These are phyloP conservation scores for Penicillium brasilianum DNA, from an alignment of 2,329 filamentous ascomycete genomes.

Conservation along the genomic window DNA sequence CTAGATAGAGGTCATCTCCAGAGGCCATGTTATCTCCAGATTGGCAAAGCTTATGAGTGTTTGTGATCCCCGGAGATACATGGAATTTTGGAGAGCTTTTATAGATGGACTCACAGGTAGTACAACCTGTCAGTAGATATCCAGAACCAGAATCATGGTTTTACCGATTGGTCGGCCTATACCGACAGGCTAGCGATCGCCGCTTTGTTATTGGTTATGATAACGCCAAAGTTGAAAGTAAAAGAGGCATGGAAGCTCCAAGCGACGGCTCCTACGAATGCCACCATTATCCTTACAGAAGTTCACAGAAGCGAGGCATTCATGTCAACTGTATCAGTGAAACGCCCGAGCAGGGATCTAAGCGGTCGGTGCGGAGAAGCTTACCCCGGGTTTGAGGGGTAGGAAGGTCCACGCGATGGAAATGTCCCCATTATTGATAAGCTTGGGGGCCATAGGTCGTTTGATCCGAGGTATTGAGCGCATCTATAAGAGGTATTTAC, in stretches of 20 bases:
- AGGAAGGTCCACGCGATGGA: constrained; percentile 28
- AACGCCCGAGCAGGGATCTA: not conserved
- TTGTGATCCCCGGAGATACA: not conserved
- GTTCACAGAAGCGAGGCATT: not conserved
- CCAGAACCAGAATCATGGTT: not conserved
- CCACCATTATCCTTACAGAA: not conserved
- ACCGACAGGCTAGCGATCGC: constrained; percentile 10
- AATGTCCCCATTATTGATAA: constrained; percentile 1
- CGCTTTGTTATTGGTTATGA: constrained; percentile 7
- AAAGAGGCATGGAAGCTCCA: constrained; percentile 25
- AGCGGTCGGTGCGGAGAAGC: constrained; percentile 16
- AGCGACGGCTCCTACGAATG: constrained; percentile 15
- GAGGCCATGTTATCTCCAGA: constrained; percentile 20
- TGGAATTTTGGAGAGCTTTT: not conserved
- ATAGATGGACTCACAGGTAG: not conserved
- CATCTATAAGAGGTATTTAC: not conserved
- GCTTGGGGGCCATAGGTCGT: not conserved
- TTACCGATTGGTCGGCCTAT: constrained; percentile 12
- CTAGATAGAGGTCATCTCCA: constrained; percentile 26
- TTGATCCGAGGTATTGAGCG: not conserved
- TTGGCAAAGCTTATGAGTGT: not conserved
- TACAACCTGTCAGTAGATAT: not conserved
- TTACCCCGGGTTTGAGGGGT: constrained; percentile 15
- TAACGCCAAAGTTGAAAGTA: constrained; percentile 14
- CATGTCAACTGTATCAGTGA: not conserved